Evolutionary conservation across 306 rosid genomes (phyloP).

Genomic region (Coriaria nepalensis): DNA sequence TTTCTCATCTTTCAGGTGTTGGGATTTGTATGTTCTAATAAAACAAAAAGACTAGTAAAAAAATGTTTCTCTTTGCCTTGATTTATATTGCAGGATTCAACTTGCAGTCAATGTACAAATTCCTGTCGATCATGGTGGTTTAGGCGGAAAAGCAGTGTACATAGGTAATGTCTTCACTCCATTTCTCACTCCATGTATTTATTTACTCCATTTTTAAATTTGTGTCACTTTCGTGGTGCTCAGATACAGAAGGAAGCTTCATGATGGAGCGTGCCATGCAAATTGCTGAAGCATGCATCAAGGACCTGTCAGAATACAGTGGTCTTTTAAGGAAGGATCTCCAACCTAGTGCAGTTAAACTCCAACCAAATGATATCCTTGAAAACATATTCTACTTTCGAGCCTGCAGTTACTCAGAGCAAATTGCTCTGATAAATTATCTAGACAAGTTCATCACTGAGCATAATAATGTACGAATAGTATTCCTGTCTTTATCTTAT

Average conservation of each 20-base stretch:
- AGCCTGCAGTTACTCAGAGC: conserved; percentile 83
- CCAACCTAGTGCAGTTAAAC: conserved; percentile 28
- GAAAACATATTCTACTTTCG: conserved; percentile 74
- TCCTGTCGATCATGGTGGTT: conserved; percentile 64
- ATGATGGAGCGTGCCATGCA: conserved; percentile 86
- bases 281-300: conserved; percentile 80
- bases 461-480: conserved; percentile 70
- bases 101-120: conserved; percentile 89
- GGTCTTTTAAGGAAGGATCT: conserved; percentile 36
- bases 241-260: conserved; percentile 95
- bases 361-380: conserved; percentile 50
- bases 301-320: conserved; percentile 48
- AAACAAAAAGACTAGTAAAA: conserved; percentile 2
- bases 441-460: conserved; percentile 71
- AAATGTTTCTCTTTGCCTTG: not conserved
- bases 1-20: conserved; percentile 6
- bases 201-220: conserved; percentile 5
- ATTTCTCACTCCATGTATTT: conserved; percentile 5
- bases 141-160: conserved; percentile 85
- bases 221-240: conserved; percentile 18
- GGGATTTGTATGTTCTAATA: not conserved
- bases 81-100: conserved; percentile 54
- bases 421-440: conserved; percentile 73
- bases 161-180: conserved; percentile 36
- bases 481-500: not conserved